Evolutionary conservation across 495 filamentous ascomycete genomes (phyloP).

Genomic region (Trichoderma asperelloides): DNA sequence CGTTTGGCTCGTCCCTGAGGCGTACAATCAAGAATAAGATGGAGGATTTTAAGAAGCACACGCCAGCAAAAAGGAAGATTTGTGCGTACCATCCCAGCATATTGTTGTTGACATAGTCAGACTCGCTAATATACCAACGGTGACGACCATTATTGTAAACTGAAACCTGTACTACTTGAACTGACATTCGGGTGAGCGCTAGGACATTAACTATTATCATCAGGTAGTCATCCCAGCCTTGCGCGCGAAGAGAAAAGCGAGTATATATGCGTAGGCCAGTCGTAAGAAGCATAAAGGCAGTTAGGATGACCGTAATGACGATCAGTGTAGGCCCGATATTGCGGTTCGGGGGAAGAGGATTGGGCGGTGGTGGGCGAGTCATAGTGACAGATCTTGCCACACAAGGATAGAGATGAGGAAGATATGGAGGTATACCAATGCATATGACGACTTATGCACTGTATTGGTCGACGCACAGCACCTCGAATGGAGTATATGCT

Average conservation of each 20-base stretch:
- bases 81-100: slow-evolving; percentile 19
- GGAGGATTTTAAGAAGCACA: slow-evolving; percentile 22
- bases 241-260: slow-evolving; percentile 10
- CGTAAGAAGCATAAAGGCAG: slow-evolving; percentile 14
- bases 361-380: neutral
- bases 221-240: slow-evolving; percentile 19
- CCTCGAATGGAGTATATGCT: no score
- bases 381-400: no score
- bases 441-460: no score
- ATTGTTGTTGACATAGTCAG: slow-evolving; percentile 14
- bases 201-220: slow-evolving; percentile 13
- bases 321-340: slow-evolving; percentile 18
- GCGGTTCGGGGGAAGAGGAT: slow-evolving; percentile 11
- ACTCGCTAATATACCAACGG: slow-evolving; percentile 15
- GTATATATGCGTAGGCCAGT: slow-evolving; percentile 17
- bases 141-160: slow-evolving; percentile 20
- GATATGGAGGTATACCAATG: no score
- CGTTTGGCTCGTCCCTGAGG: slow-evolving; percentile 16
- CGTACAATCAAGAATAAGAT: slow-evolving; percentile 21
- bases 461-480: no score
- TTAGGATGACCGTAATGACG: slow-evolving; percentile 15
- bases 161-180: slow-evolving; percentile 12
- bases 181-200: slow-evolving; percentile 11
- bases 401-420: no score
- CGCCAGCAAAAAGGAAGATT: slow-evolving; percentile 18